Percentiles rank a stretch among this genome's conserved stretches.
phyloP scores from a whole-genome alignment of 768 basidiomycete genomes.

The Lyophyllum semitale region DNA sequence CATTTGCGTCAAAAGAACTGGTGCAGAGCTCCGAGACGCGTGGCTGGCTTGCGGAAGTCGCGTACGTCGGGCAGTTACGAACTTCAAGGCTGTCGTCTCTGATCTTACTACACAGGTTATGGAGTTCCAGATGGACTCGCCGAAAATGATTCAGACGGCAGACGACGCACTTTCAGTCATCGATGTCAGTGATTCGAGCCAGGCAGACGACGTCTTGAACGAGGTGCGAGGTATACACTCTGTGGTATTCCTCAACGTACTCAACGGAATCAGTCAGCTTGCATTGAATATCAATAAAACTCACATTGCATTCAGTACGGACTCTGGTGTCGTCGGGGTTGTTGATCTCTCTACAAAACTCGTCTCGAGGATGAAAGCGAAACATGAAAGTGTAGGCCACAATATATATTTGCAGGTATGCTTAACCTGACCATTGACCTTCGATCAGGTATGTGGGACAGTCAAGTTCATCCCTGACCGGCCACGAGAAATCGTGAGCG shows the following conservation, averaged over 20 bases:
- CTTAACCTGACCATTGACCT: background rate
- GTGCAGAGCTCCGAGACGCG: slow-evolving; percentile 44
- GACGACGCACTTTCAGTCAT: slow-evolving; percentile 50
- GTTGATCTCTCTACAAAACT: slow-evolving; percentile 54
- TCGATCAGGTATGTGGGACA: slow-evolving; percentile 65
- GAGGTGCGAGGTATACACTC: slow-evolving; percentile 49
- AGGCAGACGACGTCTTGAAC: slow-evolving; percentile 61
- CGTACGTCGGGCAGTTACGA: slow-evolving; percentile 35
- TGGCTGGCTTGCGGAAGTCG: slow-evolving; percentile 70
- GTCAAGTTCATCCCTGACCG: slow-evolving; percentile 74
- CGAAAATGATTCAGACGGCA: slow-evolving; percentile 53
- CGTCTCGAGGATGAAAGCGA: slow-evolving; percentile 58
- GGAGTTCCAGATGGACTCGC: slow-evolving; percentile 45
- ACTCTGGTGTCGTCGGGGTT: slow-evolving; percentile 68
- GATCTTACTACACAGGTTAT: slow-evolving; percentile 32
- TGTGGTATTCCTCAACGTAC: slow-evolving; percentile 3
- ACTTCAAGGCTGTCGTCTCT: background rate
- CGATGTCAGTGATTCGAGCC: slow-evolving; percentile 42
- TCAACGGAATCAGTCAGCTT: slow-evolving; percentile 57
- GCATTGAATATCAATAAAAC: slow-evolving; percentile 55
- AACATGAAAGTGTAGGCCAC: slow-evolving; percentile 61
- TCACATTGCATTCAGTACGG: slow-evolving; percentile 68
- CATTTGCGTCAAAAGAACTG: slow-evolving; percentile 41
- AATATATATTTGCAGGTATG: background rate
- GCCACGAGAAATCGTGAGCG: slow-evolving; percentile 72